Evolutionary conservation across 2,329 filamentous ascomycete genomes (phyloP).

Genomic region (Dendryphion nanum): DNA sequence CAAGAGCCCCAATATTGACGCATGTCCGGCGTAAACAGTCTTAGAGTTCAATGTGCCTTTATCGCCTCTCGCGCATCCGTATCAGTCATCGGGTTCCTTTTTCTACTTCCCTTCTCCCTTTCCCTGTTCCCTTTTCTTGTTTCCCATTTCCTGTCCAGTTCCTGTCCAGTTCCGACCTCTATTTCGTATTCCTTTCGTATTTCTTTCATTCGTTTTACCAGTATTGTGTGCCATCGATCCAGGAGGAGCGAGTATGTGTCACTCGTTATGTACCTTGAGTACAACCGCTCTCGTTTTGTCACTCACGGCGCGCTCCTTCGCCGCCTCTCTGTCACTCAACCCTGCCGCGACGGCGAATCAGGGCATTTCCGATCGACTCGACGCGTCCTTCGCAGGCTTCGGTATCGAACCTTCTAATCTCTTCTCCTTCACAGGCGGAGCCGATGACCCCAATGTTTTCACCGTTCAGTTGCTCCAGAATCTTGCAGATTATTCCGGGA

Average conservation of each 20-base stretch:
- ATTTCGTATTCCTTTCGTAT: neutral
- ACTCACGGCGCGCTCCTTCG: conserved; percentile 13
- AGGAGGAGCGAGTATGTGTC: conserved; percentile 7
- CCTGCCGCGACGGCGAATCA: conserved; percentile 25
- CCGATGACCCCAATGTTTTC: conserved; percentile 43
- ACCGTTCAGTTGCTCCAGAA: conserved; percentile 51
- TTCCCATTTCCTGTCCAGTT: neutral
- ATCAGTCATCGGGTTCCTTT: too few relatives aligned
- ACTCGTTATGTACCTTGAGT: conserved; percentile 2
- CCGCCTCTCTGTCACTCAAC: conserved; percentile 30
- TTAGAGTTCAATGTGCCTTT: too few relatives aligned
- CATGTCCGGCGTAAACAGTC: too few relatives aligned
- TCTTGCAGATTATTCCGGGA: conserved; percentile 49
- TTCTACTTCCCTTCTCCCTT: too few relatives aligned
- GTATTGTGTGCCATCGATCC: too few relatives aligned
- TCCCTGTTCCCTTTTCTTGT: conserved; percentile 1
- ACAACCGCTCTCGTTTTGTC: conserved; percentile 6
- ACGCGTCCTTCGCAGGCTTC: conserved; percentile 50
- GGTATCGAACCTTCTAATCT: conserved; percentile 55
- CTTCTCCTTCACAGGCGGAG: conserved; percentile 51
- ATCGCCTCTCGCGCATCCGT: too few relatives aligned
- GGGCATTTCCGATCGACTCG: conserved; percentile 35
- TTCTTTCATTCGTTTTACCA: neutral
- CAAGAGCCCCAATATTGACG: too few relatives aligned
- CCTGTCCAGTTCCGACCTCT: neutral